Evolutionary conservation across 371 early-diverging fungal genomes (phyloP), one percentile per base, ranked within the genome.

Genomic region (Saksenaea oblongispora): DNA sequence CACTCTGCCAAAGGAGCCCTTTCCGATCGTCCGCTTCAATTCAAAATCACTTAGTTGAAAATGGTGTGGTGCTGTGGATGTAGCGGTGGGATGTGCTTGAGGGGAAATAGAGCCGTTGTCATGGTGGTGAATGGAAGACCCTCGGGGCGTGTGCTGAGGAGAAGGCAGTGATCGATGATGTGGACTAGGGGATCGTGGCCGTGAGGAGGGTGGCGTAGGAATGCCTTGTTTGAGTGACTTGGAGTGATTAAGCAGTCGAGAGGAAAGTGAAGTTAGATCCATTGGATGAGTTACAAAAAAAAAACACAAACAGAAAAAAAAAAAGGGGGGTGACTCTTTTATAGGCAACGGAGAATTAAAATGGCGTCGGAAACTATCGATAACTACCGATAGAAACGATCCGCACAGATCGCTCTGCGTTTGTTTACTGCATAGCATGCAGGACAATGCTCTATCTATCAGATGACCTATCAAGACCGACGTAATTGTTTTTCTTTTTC

Each of bases 1-100:
- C 2, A 91, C 91, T 15, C 89, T 74, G 7, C 89, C 89, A 72
- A 87, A 89, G 0, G 86, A 83, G 0, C 91, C 89, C 1, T 87
- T 89, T 1, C 89, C 91, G 39, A 95, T 77, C 5, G 92, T 92
- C 59, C 71, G 67, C 42, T 70, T 70, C 34, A 80, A 56, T 5
- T 64, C 42, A 51, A 76, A 78, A 44, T 76, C 76, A 4, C 22
- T n/a, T 4, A 17, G 22, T 22, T 22, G 51, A 11, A 47, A 22
- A 18, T 47, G n/a, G 11, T 39, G 39, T 39, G 39, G 39, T 9
- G 8, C 51, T 8, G 7, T 31, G 7, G 51, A 5, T 18, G 9
- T 17, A 22, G 17, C 10, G 51, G 3, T 47, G 51, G 22, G 5
- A 39, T n/a, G n/a, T 3, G 39, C 3, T 47, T 47, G 51, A 22